These are phyloP conservation scores for Cladosporium sp. DNA, from an alignment of 2,329 filamentous ascomycete genomes.

Conservation along the genomic window DNA sequence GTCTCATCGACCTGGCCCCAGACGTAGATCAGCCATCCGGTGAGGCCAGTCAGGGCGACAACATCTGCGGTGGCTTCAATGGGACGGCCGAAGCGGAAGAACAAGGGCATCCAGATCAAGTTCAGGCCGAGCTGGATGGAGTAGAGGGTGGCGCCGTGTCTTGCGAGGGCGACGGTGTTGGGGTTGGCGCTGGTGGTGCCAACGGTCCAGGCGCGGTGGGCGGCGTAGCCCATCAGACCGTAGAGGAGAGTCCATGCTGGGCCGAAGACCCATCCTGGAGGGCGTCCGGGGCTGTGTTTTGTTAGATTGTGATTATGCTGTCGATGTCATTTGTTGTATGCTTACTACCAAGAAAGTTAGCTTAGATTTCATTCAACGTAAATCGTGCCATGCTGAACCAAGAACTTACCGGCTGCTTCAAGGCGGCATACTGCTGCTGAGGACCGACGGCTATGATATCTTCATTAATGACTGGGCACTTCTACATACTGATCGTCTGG, in stretches of 20 bases:
- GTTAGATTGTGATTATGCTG: constrained; percentile 4
- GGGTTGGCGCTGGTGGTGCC: constrained; percentile 62
- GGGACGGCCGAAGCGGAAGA: constrained; percentile 77
- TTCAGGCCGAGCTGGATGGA: constrained; percentile 84
- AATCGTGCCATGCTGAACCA: too few relatives aligned
- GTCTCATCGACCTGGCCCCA: constrained; percentile 75
- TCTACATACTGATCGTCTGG: constrained; percentile 5
- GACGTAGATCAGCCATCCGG: constrained; percentile 71
- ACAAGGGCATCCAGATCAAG: constrained; percentile 87
- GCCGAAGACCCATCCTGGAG: constrained; percentile 60
- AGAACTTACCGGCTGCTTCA: constrained; percentile 47
- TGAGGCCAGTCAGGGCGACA: constrained; percentile 68
- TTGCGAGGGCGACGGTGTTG: constrained; percentile 60
- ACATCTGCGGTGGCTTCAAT: constrained; percentile 76
- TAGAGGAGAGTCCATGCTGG: constrained; percentile 63
- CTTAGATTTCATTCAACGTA: too few relatives aligned
- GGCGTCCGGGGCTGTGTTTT: constrained; percentile 43
- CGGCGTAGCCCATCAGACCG: constrained; percentile 81
- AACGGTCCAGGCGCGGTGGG: constrained; percentile 71
- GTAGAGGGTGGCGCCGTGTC: constrained; percentile 76
- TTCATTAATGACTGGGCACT: not conserved
- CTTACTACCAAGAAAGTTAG: constrained; percentile 12
- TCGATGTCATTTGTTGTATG: not conserved
- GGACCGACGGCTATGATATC: constrained; percentile 1
- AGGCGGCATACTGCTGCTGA: constrained; percentile 19